Percentiles rank a stretch among this genome's conserved stretches.
Evolutionary conservation across 208 protist genomes (phyloP).

Genomic region (Blechomonas ayalai): DNA sequence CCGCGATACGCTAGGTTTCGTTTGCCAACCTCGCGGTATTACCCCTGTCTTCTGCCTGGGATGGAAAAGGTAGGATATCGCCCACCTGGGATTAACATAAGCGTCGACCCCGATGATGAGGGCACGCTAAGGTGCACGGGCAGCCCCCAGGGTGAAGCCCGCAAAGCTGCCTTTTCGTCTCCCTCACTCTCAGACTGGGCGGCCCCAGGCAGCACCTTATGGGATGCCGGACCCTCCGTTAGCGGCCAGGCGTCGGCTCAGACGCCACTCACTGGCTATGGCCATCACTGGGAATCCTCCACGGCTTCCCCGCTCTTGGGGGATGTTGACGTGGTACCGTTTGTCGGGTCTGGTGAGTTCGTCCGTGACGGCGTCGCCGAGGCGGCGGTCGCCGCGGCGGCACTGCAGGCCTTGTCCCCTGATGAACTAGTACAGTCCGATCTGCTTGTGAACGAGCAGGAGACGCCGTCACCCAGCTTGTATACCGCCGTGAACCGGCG

Average conservation of each 20-base stretch:
- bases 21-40: too few species aligned
- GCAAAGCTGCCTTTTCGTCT: too few species aligned
- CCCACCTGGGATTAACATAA: too few species aligned
- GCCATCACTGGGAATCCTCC: constrained; percentile 6
- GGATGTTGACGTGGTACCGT: too few species aligned
- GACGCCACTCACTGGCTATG: constrained; percentile 34
- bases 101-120: neutral
- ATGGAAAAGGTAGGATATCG: too few species aligned
- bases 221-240: constrained; percentile 17
- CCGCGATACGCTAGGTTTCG: too few species aligned
- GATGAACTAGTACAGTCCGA: too few species aligned
- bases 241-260: constrained; percentile 5
- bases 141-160: neutral
- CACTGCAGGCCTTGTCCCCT: constrained; percentile 8
- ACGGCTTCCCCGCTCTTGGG: too few species aligned
- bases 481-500: too few species aligned
- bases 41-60: too few species aligned
- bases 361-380: constrained; percentile 12
- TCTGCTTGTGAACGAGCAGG: too few species aligned
- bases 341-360: constrained; percentile 10
- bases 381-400: constrained; percentile 12
- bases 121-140: neutral
- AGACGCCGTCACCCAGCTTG: too few species aligned
- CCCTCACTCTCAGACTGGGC: constrained; percentile 35
- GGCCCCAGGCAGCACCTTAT: constrained; percentile 36